These are phyloP conservation scores for Fomitopsis pulvina DNA, from an alignment of 768 basidiomycete species.

Conservation along the genomic window DNA sequence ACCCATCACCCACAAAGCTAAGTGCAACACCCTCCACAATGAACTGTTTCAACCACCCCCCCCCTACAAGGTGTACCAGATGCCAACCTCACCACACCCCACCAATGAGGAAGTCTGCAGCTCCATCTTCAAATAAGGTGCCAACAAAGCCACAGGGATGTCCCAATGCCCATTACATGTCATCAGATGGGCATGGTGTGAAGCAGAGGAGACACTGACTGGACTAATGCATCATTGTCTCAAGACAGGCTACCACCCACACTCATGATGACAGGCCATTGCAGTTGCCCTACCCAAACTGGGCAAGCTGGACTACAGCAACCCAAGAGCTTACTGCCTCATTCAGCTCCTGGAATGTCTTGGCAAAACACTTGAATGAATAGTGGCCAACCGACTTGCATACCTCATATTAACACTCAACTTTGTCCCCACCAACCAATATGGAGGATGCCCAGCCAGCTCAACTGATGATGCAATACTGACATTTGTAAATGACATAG, in stretches of 20 bases:
- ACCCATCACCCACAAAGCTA: background rate
- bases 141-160: background rate
- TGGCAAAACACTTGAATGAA: slow-evolving; percentile 26
- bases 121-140: background rate
- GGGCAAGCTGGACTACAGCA: slow-evolving; percentile 29
- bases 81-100: background rate
- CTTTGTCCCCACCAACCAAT: no score
- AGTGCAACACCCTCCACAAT: background rate
- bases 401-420: slow-evolving; percentile 21
- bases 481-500: slow-evolving; percentile 14
- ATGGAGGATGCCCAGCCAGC: slow-evolving; percentile 13
- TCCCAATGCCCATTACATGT: background rate
- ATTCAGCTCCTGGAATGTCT: slow-evolving; percentile 30
- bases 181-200: background rate
- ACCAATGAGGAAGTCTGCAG: background rate
- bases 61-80: background rate
- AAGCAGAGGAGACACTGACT: background rate
- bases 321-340: slow-evolving; percentile 27
- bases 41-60: slow-evolving; percentile 1
- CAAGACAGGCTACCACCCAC: slow-evolving; percentile 4
- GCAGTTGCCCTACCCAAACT: slow-evolving; percentile 29
- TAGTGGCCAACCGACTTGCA: slow-evolving; percentile 20
- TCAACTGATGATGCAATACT: slow-evolving; percentile 17
- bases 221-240: background rate
- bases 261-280: slow-evolving; percentile 21